Evolutionary conservation across 2,329 filamentous ascomycete species (phyloP).

Genomic region (Trichoderma gracile): DNA sequence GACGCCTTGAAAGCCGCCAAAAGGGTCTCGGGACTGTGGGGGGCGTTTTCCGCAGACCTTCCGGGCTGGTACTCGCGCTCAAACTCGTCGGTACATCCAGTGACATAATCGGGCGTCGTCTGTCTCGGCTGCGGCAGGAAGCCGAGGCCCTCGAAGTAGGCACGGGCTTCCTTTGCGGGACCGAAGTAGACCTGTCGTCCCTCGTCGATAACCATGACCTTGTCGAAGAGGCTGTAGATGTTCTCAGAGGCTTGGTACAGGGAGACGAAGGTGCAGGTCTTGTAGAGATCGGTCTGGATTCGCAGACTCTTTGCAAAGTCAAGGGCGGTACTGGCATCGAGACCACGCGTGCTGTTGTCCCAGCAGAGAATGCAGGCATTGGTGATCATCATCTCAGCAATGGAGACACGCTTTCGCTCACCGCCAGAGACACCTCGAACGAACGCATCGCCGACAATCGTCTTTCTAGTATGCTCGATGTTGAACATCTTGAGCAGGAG

Average conservation of each 20-base stretch:
- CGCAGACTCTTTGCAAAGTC: constrained; percentile 70
- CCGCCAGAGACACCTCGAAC: constrained; percentile 78
- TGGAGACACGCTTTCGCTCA: constrained; percentile 77
- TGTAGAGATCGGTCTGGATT: constrained; percentile 80
- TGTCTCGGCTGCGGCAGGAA: constrained; percentile 74
- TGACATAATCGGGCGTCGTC: constrained; percentile 80
- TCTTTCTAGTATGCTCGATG: constrained; percentile 84
- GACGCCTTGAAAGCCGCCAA: constrained; percentile 71
- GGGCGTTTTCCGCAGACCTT: constrained; percentile 64
- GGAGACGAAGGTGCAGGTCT: constrained; percentile 81
- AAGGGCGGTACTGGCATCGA: constrained; percentile 67
- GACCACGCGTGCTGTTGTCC: constrained; percentile 72
- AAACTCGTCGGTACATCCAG: constrained; percentile 80
- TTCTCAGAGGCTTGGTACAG: constrained; percentile 84
- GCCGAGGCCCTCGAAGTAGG: constrained; percentile 75
- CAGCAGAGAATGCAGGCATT: constrained; percentile 71
- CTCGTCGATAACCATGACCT: constrained; percentile 77
- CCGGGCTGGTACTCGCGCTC: constrained; percentile 75
- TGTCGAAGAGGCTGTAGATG: constrained; percentile 78
- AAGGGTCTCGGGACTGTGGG: constrained; percentile 66
- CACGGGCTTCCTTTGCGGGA: constrained; percentile 63
- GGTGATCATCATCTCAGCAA: constrained; percentile 80
- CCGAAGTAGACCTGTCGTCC: constrained; percentile 78
- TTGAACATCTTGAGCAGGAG: constrained; percentile 89
- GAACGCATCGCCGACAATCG: constrained; percentile 80